Conservation (phyloP, 108 stramenopile genomes). For the Cyclotella kingstonii region DNA sequence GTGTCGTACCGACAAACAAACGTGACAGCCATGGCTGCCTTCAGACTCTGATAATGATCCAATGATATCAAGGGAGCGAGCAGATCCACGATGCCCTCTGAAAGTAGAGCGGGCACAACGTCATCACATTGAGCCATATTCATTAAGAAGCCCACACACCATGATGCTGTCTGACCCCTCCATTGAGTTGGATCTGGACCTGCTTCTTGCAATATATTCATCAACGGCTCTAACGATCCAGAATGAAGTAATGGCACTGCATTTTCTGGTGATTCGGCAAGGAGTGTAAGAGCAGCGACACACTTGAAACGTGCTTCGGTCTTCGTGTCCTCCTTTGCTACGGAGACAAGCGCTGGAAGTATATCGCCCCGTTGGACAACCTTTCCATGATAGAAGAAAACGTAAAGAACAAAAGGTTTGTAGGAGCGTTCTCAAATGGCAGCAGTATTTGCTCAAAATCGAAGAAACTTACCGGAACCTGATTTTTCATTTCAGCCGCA, state of each 20-base stretch:
- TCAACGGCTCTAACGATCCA: slow-evolving; percentile 77
- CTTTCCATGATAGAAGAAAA: background rate
- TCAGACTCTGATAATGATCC: slow-evolving; percentile 90
- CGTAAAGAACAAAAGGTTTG: slow-evolving; percentile 6
- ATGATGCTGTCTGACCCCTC: slow-evolving; percentile 90
- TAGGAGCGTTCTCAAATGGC: too few relatives aligned
- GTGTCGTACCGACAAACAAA: slow-evolving; percentile 88
- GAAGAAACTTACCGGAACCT: slow-evolving; percentile 65
- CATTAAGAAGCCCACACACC: slow-evolving; percentile 94
- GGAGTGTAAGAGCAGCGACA: slow-evolving; percentile 82
- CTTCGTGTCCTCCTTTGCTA: slow-evolving; percentile 85
- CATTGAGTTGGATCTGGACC: slow-evolving; percentile 91
- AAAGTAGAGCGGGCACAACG: slow-evolving; percentile 78
- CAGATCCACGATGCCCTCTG: slow-evolving; percentile 86
- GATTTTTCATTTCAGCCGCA: slow-evolving; percentile 92
- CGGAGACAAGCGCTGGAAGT: slow-evolving; percentile 76
- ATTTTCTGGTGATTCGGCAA: slow-evolving; percentile 86
- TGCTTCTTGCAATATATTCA: slow-evolving; percentile 88
- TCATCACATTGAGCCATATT: slow-evolving; percentile 91
- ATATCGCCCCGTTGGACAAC: slow-evolving; percentile 85
- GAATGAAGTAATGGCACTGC: slow-evolving; percentile 78
- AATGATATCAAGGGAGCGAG: slow-evolving; percentile 81
- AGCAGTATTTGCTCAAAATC: too few relatives aligned
- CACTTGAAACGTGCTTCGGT: slow-evolving; percentile 91
- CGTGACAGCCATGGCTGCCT: slow-evolving; percentile 91